Conservation (phyloP, 441 rosid species). For the Mallotus japonicus region DNA sequence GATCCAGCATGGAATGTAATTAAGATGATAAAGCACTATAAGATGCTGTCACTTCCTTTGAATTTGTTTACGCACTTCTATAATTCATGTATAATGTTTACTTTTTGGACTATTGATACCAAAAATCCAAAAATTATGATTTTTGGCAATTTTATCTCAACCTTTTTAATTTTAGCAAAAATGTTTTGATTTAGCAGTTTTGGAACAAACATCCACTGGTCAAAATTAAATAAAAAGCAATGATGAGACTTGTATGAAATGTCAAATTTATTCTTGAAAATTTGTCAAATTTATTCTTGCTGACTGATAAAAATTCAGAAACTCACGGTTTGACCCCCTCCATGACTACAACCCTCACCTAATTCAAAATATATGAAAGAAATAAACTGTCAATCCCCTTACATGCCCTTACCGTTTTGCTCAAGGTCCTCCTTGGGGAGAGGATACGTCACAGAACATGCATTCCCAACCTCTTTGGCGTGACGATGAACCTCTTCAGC, state of each 20-base stretch:
- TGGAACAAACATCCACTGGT: too few relatives aligned
- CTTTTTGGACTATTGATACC: too few relatives aligned
- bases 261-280: too few relatives aligned
- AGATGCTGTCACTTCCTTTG: not conserved
- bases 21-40: not conserved
- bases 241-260: too few relatives aligned
- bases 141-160: too few relatives aligned
- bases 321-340: not conserved
- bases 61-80: not conserved
- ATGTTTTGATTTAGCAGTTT: too few relatives aligned
- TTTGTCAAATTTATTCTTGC: too few relatives aligned
- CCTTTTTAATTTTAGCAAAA: too few relatives aligned
- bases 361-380: not conserved
- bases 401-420: constrained; percentile 56
- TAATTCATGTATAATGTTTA: not conserved
- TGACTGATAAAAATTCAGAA: not conserved
- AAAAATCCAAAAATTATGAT: too few relatives aligned
- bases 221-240: too few relatives aligned
- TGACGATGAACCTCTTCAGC: constrained; percentile 62
- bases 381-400: not conserved
- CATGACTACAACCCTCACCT: not conserved
- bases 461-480: constrained; percentile 65
- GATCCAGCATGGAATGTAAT: too few relatives aligned
- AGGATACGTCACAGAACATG: constrained; percentile 81
- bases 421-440: constrained; percentile 69